Base-by-base conservation (phyloP, 495 filamentous ascomycete genomes). In the Hyphodiscus hymeniophilus region DNA sequence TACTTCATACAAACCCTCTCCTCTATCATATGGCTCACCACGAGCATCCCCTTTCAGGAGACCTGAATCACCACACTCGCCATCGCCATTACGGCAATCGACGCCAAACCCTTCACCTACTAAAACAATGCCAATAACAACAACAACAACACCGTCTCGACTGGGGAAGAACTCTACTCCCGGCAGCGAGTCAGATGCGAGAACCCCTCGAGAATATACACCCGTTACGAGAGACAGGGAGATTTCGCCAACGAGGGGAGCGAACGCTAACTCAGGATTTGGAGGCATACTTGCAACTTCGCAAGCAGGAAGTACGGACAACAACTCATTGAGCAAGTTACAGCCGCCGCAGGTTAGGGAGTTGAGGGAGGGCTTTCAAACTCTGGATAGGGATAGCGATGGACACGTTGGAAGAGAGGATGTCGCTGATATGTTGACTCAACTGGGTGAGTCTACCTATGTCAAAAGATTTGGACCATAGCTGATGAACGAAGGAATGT, bases 311-410 rank as follows among this genome's bases (percentile, higher is more conserved):
- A 4, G 17, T 31, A 30, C 32, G 20, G 46, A 63, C 38, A 68
- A 66, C 23, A 84, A 79, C 58, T 74, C 80, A 0, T 63, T 87
- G 15, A 72, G 76, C 0, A 79, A 79, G 45, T 54, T 89, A 36
- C 75, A 82, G 15, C 72, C 82, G 8, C 68, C 81, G 17, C 84
- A 86, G 59, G 73, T 87, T 5, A 69, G 82, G 42, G 79, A 84
- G 47, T 76, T 96, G 64, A 75, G 88, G 46, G 87, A 94, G 59
- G 84, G 81, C 0, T 96, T 94, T 63, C 81, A 87, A 62, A 84
- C 94, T 40, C 71, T 96, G 22, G 89, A 95, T 57, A 72, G 85
- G 50, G 79, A 87, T 65, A 85, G 84, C 61, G 84, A 89, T 55
- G 86, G 87, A 13, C 64, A 71, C 20, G 77, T 95, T 41, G 79